A percentile compares a stretch with the other conserved stretches of the same genome.
Evolutionary conservation across 768 basidiomycete genomes (phyloP).

Genomic region (Gyrodon lividus): DNA sequence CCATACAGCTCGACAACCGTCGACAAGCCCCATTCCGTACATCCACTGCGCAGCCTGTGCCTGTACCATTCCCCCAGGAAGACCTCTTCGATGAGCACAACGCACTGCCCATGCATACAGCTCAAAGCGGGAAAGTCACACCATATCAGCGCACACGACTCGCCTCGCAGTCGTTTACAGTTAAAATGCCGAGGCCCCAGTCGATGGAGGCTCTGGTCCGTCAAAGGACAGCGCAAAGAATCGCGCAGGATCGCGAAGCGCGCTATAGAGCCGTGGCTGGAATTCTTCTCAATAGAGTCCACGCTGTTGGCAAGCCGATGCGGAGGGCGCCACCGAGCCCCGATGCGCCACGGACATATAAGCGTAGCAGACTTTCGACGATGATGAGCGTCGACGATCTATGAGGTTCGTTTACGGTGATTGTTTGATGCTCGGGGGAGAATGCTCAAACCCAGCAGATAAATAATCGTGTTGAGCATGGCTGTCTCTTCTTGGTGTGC

Average conservation of each 20-base stretch:
- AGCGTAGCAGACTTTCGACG: conserved; percentile 52
- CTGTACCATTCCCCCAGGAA: conserved; percentile 19
- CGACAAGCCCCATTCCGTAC: conserved; percentile 16
- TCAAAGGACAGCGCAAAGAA: conserved; percentile 31
- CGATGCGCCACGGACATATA: conserved; percentile 40
- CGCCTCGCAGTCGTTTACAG: conserved; percentile 25
- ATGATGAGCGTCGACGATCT: conserved; percentile 46
- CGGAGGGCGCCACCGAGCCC: conserved; percentile 37
- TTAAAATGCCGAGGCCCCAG: conserved; percentile 24
- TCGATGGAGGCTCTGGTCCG: conserved; percentile 28
- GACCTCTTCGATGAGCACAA: conserved; percentile 29
- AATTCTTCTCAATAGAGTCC: conserved; percentile 53
- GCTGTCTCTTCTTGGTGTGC: neutral
- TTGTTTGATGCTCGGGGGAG: neutral
- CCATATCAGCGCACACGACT: conserved; percentile 29
- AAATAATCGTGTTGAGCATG: conserved; percentile 16
- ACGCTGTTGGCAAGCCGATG: conserved; percentile 52
- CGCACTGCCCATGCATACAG: conserved; percentile 10
- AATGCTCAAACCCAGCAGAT: conserved; percentile 5
- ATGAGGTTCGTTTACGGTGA: conserved; percentile 14
- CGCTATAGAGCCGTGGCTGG: conserved; percentile 56
- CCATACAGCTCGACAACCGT: conserved; percentile 10
- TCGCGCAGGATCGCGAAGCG: conserved; percentile 38
- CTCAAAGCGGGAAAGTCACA: conserved; percentile 9
- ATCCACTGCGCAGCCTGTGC: conserved; percentile 13